Evolutionary conservation across 805 yeast species (phyloP), one percentile per base, ranked within the genome.

Genomic region (Candida chauliodis): DNA sequence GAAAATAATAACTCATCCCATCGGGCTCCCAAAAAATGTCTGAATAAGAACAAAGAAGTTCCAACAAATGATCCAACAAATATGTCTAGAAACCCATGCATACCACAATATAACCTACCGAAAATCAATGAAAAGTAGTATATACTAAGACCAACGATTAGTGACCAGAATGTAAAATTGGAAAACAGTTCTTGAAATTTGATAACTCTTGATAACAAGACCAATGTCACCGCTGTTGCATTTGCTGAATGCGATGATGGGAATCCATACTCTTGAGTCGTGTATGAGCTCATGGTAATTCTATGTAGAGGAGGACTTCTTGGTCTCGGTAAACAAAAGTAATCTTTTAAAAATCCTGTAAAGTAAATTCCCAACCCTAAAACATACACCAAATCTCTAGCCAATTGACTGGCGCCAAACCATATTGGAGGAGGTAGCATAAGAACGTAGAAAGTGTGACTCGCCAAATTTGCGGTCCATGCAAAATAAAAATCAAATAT

Each of bases 181-280:
- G 41, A 28, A 18, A 49, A 11, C 15, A 34, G 40, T 8, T 38
- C 30, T n/a, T 39, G n/a, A 42, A 30, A 1, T 31, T 34, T 20
- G 30, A 39, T 15, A 8, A 50, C 15, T 22, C 43, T 36, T 39
- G 48, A 41, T 8, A 48, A 38, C 26, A 65, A 53, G 30, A 82
- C 61, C 19, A 87, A 50, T 0, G 86, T 76, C 3, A 86, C 95
- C 0, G 87, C 83, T 0, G 95, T 79, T 4, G 97, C 96, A 59
- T 91, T 93, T 23, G 97, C 95, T n/a, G 91, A 75, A 58, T 91
- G 99, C 3, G 95, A 82, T 28, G 89, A 79, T 1, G 98, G 99
- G 50, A 90, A 88, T 3, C 99, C 99, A 58, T 91, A 91, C 58
- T 91, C 99, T 51, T 83, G 78, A 2, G 95, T 76, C 0, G 98